phyloP scores from a whole-genome alignment of 179 eudicot species.

The Gypsophila paniculata region DNA sequence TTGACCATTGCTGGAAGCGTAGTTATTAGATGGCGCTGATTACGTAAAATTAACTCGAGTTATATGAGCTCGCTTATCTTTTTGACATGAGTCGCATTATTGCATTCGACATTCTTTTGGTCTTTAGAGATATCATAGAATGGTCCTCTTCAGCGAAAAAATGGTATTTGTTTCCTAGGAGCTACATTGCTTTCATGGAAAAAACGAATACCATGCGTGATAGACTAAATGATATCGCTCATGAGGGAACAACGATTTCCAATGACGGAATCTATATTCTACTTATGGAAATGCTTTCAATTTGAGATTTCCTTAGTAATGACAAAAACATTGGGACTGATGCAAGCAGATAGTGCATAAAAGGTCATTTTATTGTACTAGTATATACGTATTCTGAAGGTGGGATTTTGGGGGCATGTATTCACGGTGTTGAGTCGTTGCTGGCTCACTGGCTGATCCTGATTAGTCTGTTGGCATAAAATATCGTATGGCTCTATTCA shows the following conservation, averaged over 20 bases:
- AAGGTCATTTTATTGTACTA: not conserved
- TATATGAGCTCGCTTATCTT: not conserved
- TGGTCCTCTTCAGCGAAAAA: not conserved
- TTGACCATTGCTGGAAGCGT: not conserved
- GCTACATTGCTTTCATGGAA: not conserved
- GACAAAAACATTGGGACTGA: not conserved
- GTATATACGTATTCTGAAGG: not conserved
- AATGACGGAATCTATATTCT: not conserved
- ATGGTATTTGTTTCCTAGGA: not conserved
- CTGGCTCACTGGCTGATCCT: not conserved
- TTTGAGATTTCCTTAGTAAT: not conserved
- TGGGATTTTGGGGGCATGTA: not conserved
- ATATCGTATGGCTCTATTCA: not conserved
- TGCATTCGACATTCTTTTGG: not conserved
- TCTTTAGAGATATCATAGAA: not conserved
- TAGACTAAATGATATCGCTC: too few relatives aligned
- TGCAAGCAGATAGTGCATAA: not conserved
- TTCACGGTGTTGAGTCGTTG: not conserved
- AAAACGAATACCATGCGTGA: not conserved
- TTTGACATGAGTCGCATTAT: not conserved
- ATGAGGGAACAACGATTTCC: too few relatives aligned
- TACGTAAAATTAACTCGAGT: not conserved
- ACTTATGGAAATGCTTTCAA: not conserved
- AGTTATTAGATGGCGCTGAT: not conserved
- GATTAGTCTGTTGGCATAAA: not conserved